Evolutionary conservation across 2,329 filamentous ascomycete genomes (phyloP), one percentile per base, ranked within the genome.

Genomic region (Colletotrichum cereale): DNA sequence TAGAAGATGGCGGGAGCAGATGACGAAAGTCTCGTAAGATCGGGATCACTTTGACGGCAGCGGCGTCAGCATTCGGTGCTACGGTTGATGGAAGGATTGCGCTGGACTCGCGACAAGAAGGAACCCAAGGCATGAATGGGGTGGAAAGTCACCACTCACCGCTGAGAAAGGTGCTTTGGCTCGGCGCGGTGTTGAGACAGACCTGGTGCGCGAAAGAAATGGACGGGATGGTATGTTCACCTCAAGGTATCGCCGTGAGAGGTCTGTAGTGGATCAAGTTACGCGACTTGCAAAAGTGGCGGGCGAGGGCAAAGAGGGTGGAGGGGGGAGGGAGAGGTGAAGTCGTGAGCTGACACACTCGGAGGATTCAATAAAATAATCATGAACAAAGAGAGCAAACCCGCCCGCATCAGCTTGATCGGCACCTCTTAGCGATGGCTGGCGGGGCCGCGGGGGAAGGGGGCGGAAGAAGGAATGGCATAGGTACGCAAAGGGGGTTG

Each of bases 351-450:
- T 26, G 31, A 56, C 44, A 52, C 42, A 58, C 36, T 60, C 24
- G 47, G 52, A 69, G 50, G 53, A 72, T 64, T 62, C 57, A 34
- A 68, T 38, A 63, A 68, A 69, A 72, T 72, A 69, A 72, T 72
- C 66, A 72, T 58, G 58, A 61, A 55, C 29, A 63, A 26, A 55
- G 62, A 57, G 21, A 44, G 42, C 8, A 21, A 68, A 55, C 18
- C 57, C 14, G 24, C 34, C 48, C 61, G 65, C 58, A 67, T 71
- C 65, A 71, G 52, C 61, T 44, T 60, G 44, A 68, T 56, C 65
- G 62, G 65, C 57, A 16, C 55, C 55, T 21, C 36, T 24, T 24
- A 40, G 55, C n/a, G n/a, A 67, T 36, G 57, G 29, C 4, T 44
- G 57, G 36, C 50, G 62, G 48, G 62, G 56, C n/a, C n/a, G n/a